Percentiles rank a stretch among this genome's conserved stretches.
phyloP scores from a whole-genome alignment of 495 filamentous ascomycete species.

The Glarea lozoyensis region DNA sequence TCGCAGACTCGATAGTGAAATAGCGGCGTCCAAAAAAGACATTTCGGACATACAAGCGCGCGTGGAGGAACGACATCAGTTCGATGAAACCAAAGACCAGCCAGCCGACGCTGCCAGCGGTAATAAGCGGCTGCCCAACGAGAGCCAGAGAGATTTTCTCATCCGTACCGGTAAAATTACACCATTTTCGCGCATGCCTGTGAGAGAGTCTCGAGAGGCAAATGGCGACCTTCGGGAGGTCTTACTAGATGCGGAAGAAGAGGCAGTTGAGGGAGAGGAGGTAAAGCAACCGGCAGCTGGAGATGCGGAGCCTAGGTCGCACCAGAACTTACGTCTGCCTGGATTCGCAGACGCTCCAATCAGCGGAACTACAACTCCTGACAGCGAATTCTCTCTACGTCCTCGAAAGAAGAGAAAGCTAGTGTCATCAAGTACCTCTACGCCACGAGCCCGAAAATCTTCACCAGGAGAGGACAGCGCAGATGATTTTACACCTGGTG shows the following conservation, averaged over 20 bases:
- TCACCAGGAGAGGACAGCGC: slow-evolving; percentile 13
- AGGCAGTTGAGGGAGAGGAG: slow-evolving; percentile 46
- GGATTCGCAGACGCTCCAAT: slow-evolving; percentile 54
- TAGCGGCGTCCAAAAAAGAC: slow-evolving; percentile 54
- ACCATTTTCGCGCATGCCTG: slow-evolving; percentile 70
- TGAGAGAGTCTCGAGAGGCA: slow-evolving; percentile 39
- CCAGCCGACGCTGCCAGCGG: slow-evolving; percentile 27
- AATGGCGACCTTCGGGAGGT: slow-evolving; percentile 59
- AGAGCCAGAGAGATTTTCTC: slow-evolving; percentile 79
- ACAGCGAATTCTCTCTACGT: slow-evolving; percentile 40
- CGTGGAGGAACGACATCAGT: slow-evolving; percentile 60
- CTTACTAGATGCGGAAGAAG: slow-evolving; percentile 66
- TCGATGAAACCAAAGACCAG: slow-evolving; percentile 30
- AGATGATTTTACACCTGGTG: slow-evolving; percentile 12
- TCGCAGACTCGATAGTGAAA: slow-evolving; percentile 48
- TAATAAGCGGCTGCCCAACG: slow-evolving; percentile 57
- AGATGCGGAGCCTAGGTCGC: slow-evolving; percentile 49
- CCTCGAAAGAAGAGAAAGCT: slow-evolving; percentile 35
- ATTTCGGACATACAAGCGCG: slow-evolving; percentile 68
- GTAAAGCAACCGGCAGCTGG: slow-evolving; percentile 18
- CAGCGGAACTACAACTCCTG: slow-evolving; percentile 20
- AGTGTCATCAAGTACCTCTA: slow-evolving; percentile 1
- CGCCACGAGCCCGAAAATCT: not conserved
- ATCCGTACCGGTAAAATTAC: slow-evolving; percentile 97
- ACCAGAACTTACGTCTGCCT: slow-evolving; percentile 72